These are phyloP conservation scores for Gnetum montanum DNA, from an alignment of 75 land plant genomes.

Conservation along the genomic window DNA sequence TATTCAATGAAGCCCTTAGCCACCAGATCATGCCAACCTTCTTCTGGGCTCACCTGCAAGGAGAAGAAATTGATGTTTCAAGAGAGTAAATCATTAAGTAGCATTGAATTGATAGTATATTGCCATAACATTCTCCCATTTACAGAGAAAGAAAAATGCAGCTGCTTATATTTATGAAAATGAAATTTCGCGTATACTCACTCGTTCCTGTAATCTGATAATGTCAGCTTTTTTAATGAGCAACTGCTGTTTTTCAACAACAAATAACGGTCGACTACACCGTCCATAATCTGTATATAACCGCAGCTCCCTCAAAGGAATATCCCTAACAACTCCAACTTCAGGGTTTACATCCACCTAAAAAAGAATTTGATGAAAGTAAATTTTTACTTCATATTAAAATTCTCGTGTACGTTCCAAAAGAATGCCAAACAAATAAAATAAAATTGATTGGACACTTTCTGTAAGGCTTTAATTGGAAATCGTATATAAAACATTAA, in stretches of 20 bases:
- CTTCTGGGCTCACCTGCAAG: conserved; percentile 71
- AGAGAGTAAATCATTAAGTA: too few relatives aligned
- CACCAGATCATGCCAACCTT: conserved; percentile 96
- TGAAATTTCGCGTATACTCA: conserved; percentile 8
- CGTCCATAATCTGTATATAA: conserved; percentile 98
- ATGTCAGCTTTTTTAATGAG: conserved; percentile 89
- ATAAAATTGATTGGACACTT: too few relatives aligned
- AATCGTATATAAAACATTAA: too few relatives aligned
- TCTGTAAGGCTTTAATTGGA: too few relatives aligned
- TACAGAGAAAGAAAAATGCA: too few relatives aligned
- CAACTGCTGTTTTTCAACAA: conserved; percentile 91
- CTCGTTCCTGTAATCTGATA: conserved; percentile 70
- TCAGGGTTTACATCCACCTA: conserved; percentile 99
- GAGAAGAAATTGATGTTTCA: background rate
- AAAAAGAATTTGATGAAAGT: too few relatives aligned
- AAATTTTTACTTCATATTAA: too few relatives aligned
- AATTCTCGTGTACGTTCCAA: too few relatives aligned
- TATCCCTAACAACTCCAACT: conserved; percentile 95
- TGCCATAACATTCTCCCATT: too few relatives aligned
- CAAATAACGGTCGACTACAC: conserved; percentile 97
- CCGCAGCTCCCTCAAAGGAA: conserved; percentile 80
- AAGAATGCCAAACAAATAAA: too few relatives aligned
- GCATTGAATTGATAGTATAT: too few relatives aligned
- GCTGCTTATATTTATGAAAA: too few relatives aligned
- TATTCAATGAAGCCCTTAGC: conserved; percentile 96